Percentiles rank a stretch among this genome's conserved stretches.
Evolutionary conservation across 2,329 filamentous ascomycete genomes (phyloP).

Genomic region (Beauveria sp.): DNA sequence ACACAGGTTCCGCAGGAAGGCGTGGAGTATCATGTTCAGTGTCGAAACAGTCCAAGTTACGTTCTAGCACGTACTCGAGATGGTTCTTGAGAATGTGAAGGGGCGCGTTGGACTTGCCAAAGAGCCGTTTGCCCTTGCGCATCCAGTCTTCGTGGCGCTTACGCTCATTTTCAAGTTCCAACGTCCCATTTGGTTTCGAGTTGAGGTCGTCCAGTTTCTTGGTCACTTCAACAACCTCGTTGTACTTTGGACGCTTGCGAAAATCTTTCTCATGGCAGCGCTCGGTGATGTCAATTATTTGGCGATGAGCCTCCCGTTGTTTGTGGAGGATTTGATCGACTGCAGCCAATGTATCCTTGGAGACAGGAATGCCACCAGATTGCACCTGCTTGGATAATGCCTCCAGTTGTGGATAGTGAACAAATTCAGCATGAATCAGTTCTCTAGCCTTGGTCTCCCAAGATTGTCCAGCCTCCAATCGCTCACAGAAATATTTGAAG

Average conservation of each 20-base stretch:
- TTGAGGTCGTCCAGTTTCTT: slow-evolving; percentile 82
- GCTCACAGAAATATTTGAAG: slow-evolving; percentile 66
- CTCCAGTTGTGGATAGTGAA: slow-evolving; percentile 92
- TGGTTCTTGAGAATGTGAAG: slow-evolving; percentile 92
- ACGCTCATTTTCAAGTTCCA: slow-evolving; percentile 89
- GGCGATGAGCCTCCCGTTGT: slow-evolving; percentile 86
- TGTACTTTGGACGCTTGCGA: slow-evolving; percentile 74
- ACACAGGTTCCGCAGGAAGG: slow-evolving; percentile 84
- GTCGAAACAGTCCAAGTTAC: slow-evolving; percentile 88
- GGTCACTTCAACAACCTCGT: slow-evolving; percentile 84
- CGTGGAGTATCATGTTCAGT: slow-evolving; percentile 76
- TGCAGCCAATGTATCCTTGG: slow-evolving; percentile 66
- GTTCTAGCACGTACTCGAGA: slow-evolving; percentile 85
- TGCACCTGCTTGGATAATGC: slow-evolving; percentile 78
- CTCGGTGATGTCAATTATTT: slow-evolving; percentile 75
- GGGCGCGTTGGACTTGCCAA: slow-evolving; percentile 95
- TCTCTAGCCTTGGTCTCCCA: slow-evolving; percentile 95
- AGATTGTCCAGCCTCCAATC: slow-evolving; percentile 66
- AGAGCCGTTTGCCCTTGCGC: slow-evolving; percentile 93
- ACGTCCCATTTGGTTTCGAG: slow-evolving; percentile 82
- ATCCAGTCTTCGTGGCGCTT: slow-evolving; percentile 99
- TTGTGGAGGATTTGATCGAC: slow-evolving; percentile 93
- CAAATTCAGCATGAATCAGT: slow-evolving; percentile 80
- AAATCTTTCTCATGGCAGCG: slow-evolving; percentile 69
- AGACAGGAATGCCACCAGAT: slow-evolving; percentile 65